Evolutionary conservation across 768 basidiomycete genomes (phyloP).

Genomic region (Russula sp.): DNA sequence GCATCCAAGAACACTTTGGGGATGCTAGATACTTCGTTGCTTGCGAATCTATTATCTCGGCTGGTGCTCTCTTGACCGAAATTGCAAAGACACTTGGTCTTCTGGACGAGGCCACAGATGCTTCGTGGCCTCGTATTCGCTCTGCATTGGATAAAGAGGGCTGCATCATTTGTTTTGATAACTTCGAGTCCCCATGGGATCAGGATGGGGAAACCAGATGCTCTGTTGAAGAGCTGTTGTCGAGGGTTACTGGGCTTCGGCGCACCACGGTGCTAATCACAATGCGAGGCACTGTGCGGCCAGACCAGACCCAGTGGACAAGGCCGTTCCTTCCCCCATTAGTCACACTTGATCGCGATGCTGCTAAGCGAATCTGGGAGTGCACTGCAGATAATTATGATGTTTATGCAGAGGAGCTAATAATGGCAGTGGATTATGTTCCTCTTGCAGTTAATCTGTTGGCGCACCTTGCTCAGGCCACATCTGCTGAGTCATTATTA

Average conservation of each 20-base stretch:
- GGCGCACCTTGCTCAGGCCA: constrained; percentile 7
- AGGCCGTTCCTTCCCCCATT: constrained; percentile 1
- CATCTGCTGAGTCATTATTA: not conserved
- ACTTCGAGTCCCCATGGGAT: constrained; percentile 37
- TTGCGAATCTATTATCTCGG: not conserved
- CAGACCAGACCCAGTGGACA: constrained; percentile 5
- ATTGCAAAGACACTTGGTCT: not conserved
- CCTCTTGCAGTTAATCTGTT: constrained; percentile 1
- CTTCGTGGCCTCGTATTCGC: not conserved
- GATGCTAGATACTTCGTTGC: not conserved
- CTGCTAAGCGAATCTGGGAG: not conserved
- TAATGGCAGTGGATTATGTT: too few species aligned
- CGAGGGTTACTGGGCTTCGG: not conserved
- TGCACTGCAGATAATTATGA: too few species aligned
- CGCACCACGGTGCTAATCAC: constrained; percentile 2
- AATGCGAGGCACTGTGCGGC: constrained; percentile 3
- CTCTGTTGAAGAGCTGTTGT: constrained; percentile 5
- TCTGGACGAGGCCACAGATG: not conserved
- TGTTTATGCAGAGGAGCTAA: too few species aligned
- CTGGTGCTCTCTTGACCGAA: not conserved
- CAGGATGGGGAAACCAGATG: not conserved
- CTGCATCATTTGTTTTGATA: constrained; percentile 32
- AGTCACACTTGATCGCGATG: not conserved
- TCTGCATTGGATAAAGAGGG: not conserved
- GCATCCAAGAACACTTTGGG: too few species aligned